Percentiles rank a stretch among this genome's conserved stretches.
These are phyloP conservation scores for Cryptosporidium baileyi DNA, from an alignment of 169 alveolate species.

Conservation along the genomic window DNA sequence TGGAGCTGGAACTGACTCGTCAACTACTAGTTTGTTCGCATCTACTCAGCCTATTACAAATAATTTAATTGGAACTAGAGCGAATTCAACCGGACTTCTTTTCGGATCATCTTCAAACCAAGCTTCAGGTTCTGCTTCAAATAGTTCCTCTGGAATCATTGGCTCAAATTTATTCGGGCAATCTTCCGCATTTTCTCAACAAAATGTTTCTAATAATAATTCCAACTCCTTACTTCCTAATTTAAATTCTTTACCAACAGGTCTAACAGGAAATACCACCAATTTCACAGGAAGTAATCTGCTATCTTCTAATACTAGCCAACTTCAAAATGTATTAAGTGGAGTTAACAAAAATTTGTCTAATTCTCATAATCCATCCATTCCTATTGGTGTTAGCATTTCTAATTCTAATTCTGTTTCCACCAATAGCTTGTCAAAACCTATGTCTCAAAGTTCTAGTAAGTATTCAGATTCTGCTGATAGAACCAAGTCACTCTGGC, in stretches of 20 bases:
- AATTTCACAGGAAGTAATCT: not conserved
- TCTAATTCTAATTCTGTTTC: not conserved
- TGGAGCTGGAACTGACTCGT: not conserved
- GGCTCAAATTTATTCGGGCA: conserved; percentile 23
- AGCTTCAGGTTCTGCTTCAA: not conserved
- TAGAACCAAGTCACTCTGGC: conserved; percentile 57
- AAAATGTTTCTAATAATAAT: not conserved
- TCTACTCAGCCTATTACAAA: conserved; percentile 26
- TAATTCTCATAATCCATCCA: not conserved
- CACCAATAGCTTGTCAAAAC: not conserved
- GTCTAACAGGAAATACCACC: not conserved
- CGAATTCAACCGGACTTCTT: not conserved
- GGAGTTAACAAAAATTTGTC: not conserved
- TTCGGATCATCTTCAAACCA: not conserved
- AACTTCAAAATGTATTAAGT: conserved; percentile 14
- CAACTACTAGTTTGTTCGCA: conserved; percentile 5
- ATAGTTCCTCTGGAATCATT: not conserved
- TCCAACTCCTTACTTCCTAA: not conserved
- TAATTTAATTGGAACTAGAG: not conserved
- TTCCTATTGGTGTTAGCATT: not conserved
- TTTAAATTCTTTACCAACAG: not conserved
- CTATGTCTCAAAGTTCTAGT: not conserved
- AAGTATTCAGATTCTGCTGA: conserved; percentile 23
- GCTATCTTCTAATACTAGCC: not conserved
- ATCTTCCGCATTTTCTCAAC: conserved; percentile 1